Conservation (phyloP, 129 eudicot species). For the Chrysanthemum lavandulifolium region DNA sequence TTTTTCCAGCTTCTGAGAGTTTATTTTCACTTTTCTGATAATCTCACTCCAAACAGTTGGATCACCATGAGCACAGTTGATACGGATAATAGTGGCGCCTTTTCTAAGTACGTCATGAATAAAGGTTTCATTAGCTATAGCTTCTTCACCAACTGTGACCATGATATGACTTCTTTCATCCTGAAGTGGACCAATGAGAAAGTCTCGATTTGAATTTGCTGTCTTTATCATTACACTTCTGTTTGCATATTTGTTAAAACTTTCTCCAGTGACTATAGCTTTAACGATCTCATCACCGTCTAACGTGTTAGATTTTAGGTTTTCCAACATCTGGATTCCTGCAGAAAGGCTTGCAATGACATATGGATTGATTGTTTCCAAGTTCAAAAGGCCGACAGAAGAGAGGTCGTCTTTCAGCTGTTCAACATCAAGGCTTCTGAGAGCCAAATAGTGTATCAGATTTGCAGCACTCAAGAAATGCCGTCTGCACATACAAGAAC, state of each 20-base stretch:
- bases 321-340: conserved; percentile 57
- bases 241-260: conserved; percentile 13
- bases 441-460: conserved; percentile 69
- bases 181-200: conserved; percentile 55
- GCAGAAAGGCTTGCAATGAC: conserved; percentile 74
- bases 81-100: conserved; percentile 64
- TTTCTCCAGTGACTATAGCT: conserved; percentile 24
- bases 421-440: conserved; percentile 64
- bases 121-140: conserved; percentile 46
- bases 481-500: conserved; percentile 49
- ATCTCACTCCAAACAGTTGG: conserved; percentile 71
- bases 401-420: conserved; percentile 60
- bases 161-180: conserved; percentile 64
- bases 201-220: conserved; percentile 43
- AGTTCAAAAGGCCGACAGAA: conserved; percentile 58
- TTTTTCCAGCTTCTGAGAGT: conserved; percentile 64
- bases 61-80: conserved; percentile 86
- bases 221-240: conserved; percentile 40
- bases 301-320: conserved; percentile 38
- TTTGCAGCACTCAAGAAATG: conserved; percentile 53
- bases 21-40: conserved; percentile 50
- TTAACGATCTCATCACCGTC: conserved; percentile 22
- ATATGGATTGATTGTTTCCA: conserved; percentile 57
- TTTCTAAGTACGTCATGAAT: conserved; percentile 47
- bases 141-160: conserved; percentile 77